Percentiles rank a stretch among this genome's conserved stretches.
Conservation (phyloP, 257 asterid species). For the Rauvolfia tetraphylla region DNA sequence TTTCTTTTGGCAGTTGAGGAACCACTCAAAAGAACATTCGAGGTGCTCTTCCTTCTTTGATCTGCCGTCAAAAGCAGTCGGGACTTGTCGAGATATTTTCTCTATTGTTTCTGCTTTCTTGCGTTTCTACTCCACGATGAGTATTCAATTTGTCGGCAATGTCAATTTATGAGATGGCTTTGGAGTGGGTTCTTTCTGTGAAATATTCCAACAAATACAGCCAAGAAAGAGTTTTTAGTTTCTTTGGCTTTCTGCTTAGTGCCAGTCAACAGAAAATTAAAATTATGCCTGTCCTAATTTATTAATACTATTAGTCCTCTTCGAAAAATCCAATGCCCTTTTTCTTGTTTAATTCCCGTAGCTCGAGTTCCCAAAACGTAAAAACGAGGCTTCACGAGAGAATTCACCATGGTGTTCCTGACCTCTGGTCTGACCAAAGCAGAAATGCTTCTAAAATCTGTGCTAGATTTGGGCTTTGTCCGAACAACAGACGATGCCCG, state of each 20-base stretch:
- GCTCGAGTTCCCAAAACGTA: background rate
- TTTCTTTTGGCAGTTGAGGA: constrained; percentile 57
- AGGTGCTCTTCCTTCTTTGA: constrained; percentile 35
- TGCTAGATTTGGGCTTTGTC: background rate
- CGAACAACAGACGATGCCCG: background rate
- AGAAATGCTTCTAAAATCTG: background rate
- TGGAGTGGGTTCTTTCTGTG: background rate
- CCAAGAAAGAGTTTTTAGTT: background rate
- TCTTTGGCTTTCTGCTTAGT: background rate
- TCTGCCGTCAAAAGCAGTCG: background rate
- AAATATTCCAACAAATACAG: background rate
- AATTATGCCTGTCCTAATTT: background rate
- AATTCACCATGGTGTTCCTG: background rate
- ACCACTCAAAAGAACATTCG: constrained; percentile 51
- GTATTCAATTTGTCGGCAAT: background rate
- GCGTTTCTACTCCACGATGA: background rate
- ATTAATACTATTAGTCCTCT: background rate
- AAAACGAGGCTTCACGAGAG: background rate
- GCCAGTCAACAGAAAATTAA: background rate
- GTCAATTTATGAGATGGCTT: background rate
- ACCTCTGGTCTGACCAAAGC: background rate
- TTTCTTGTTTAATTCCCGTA: background rate
- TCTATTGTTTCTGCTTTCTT: constrained; percentile 1
- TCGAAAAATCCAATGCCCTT: background rate
- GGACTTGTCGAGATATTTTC: background rate